Evolutionary conservation across 2,329 filamentous ascomycete species (phyloP), one percentile per base, ranked within the genome.

Genomic region (Diaporthe destruens): DNA sequence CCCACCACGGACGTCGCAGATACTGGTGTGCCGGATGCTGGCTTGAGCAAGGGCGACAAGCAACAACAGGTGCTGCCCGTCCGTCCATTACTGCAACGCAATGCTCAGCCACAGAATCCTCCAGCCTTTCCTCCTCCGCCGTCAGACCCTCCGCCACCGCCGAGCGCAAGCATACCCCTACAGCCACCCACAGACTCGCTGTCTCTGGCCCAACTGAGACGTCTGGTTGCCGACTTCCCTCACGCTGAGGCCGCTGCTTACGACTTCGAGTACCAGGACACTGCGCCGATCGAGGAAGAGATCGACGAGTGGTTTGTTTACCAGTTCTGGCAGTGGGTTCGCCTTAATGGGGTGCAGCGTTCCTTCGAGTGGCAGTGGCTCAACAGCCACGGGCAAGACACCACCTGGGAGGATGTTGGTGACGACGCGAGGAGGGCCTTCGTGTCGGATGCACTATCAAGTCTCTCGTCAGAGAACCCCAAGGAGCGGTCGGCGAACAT

Each of bases 251-350:
- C 92, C 65, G 86, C 88, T 55, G 90, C 91, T 14, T 99, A 99
- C 85, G 95, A 96, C 74, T 99, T 98, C 80, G 89, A 89, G 75
- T 96, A 96, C 83, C 85, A 88, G 34, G 93, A 96, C 81, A 88
- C 89, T 71, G 91, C 92, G 29, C 85, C 90, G 0, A 92, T 97
- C 77, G 90, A 93, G 23, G 94, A 96, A 75, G 96, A 99, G 85
- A 87, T 99, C 61, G 94, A 98, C 80, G 96, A 99, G 84, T 99
- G 96, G 96, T 99, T 99, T 82, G 91, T 92, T 69, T 98, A 98
- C 82, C 93, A 93, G 77, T 91, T 94, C 75, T 93, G 93, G 82
- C 95, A 98, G 80, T 93, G 94, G 83, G 88, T 92, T 59, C 92
- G 95, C 78, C 86, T 98, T 63, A 88, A 93, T 69, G 89, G 91